Percentiles rank a stretch among this genome's conserved stretches.
These are phyloP conservation scores for Plasmodium billcollinsi DNA, from an alignment of 169 alveolate species.

Conservation along the genomic window DNA sequence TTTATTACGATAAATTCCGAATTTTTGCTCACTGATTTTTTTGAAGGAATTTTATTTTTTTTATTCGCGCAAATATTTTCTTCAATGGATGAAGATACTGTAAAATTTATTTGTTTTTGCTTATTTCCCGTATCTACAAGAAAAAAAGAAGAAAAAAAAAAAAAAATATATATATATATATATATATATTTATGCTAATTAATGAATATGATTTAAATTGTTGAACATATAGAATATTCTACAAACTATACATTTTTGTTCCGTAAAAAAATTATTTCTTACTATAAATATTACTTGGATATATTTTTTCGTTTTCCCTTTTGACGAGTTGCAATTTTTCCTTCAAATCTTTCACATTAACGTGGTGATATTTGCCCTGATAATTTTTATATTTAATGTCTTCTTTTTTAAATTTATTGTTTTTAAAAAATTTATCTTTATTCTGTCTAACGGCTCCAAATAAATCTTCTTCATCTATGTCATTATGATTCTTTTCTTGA, in stretches of 20 bases:
- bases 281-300: conserved; percentile 42
- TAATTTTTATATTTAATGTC: conserved; percentile 28
- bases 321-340: conserved; percentile 68
- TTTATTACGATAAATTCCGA: conserved; percentile 56
- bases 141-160: conserved; percentile 2
- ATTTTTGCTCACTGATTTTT: conserved; percentile 15
- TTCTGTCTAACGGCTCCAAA: conserved; percentile 71
- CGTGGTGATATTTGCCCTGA: conserved; percentile 32
- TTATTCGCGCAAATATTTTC: conserved; percentile 40
- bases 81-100: conserved; percentile 37
- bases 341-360: conserved; percentile 50
- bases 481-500: conserved; percentile 77
- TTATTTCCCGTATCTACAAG: conserved; percentile 24
- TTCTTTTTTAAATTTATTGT: conserved; percentile 43
- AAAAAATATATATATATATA: conserved; percentile 10
- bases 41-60: conserved; percentile 55
- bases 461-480: conserved; percentile 83
- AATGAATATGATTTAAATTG: neutral
- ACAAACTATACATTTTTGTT: neutral
- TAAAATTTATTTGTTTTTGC: conserved; percentile 61
- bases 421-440: conserved; percentile 38
- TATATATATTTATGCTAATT: neutral
- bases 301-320: conserved; percentile 65
- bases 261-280: neutral
- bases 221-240: neutral